Percentiles rank a stretch among this genome's conserved stretches.
Conservation (phyloP, 371 early-diverging fungal genomes). For the Entomophthora muscae region DNA sequence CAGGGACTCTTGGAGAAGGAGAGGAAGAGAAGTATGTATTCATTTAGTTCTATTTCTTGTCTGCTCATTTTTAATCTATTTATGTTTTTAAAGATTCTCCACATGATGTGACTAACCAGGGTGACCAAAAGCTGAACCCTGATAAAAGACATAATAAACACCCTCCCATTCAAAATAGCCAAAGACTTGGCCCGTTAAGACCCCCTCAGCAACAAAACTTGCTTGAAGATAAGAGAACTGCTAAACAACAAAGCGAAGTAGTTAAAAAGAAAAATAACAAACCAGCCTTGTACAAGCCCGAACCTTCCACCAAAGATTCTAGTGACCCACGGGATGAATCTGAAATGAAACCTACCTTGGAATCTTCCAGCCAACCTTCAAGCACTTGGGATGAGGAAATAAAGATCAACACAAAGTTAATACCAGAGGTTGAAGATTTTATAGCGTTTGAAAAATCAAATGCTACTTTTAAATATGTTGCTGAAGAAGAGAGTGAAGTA, state of each 20-base stretch:
- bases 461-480: background rate
- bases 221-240: background rate
- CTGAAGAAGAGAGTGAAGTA: background rate
- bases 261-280: background rate
- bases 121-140: background rate
- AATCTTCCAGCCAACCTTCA: background rate
- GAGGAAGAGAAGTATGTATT: background rate
- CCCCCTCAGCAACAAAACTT: background rate
- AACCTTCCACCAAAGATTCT: background rate
- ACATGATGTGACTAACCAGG: background rate
- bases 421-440: background rate
- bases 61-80: background rate
- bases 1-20: background rate
- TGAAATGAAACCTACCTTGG: no score
- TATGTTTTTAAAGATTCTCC: background rate
- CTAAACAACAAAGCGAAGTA: background rate
- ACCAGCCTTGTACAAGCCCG: background rate
- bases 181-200: background rate
- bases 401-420: background rate
- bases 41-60: background rate
- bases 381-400: background rate
- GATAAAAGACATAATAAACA: background rate
- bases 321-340: no score
- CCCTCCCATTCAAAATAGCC: background rate
- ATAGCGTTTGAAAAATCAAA: background rate